These are phyloP conservation scores for Penicillium lagena DNA, from an alignment of 495 filamentous ascomycete species.

Conservation along the genomic window DNA sequence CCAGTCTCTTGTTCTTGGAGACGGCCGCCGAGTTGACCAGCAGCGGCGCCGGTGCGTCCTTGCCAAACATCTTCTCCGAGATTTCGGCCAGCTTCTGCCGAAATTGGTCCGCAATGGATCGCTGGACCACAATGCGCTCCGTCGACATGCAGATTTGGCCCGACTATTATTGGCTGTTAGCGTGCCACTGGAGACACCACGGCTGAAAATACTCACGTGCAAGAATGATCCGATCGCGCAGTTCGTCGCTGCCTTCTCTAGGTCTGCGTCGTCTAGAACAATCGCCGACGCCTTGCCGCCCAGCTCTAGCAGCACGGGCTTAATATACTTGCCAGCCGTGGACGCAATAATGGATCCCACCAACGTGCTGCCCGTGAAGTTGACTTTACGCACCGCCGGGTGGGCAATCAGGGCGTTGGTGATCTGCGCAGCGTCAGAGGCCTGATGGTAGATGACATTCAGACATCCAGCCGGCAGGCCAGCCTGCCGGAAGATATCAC, in stretches of 20 bases:
- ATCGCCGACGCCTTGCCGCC: slow-evolving; percentile 57
- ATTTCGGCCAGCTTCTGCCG: slow-evolving; percentile 44
- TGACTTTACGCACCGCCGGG: slow-evolving; percentile 53
- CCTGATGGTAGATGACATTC: slow-evolving; percentile 49
- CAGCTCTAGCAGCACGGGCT: slow-evolving; percentile 56
- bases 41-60: slow-evolving; percentile 44
- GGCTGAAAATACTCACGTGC: slow-evolving; percentile 29
- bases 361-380: slow-evolving; percentile 54
- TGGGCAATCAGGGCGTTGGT: slow-evolving; percentile 52
- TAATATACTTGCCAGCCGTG: slow-evolving; percentile 47
- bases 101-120: slow-evolving; percentile 59
- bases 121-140: slow-evolving; percentile 80
- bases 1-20: slow-evolving; percentile 60
- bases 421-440: slow-evolving; percentile 46
- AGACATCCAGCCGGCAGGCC: slow-evolving; percentile 57
- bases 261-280: slow-evolving; percentile 52
- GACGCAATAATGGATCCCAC: slow-evolving; percentile 52
- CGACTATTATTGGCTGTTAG: slow-evolving; percentile 22
- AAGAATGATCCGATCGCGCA: slow-evolving; percentile 48
- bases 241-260: slow-evolving; percentile 47
- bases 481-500: slow-evolving; percentile 63
- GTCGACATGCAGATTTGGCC: slow-evolving; percentile 94
- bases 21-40: slow-evolving; percentile 57
- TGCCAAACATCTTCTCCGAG: slow-evolving; percentile 41
- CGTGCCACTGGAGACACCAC: not conserved